These are phyloP conservation scores for Ceratocystis harringtonii DNA, from an alignment of 2,329 filamentous ascomycete genomes.

Conservation along the genomic window DNA sequence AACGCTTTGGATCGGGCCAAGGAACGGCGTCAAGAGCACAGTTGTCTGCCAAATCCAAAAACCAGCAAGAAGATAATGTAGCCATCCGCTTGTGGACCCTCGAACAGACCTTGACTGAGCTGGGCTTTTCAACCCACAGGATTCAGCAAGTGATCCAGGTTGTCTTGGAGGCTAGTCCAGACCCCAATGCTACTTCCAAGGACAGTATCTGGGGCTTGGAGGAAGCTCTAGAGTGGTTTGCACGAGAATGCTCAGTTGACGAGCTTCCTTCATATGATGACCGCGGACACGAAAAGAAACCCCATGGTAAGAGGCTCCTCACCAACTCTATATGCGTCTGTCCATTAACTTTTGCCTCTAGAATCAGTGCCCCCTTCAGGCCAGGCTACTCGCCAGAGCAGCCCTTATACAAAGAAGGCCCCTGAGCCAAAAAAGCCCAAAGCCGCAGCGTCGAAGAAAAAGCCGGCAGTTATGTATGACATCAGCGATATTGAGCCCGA, in stretches of 20 bases:
- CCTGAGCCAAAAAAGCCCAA: not conserved
- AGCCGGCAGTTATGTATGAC: slow-evolving; percentile 34
- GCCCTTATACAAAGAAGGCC: slow-evolving; percentile 13
- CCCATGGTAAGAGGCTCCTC: slow-evolving; percentile 22
- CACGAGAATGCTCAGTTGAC: slow-evolving; percentile 53
- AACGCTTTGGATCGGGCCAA: slow-evolving; percentile 30
- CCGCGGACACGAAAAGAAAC: slow-evolving; percentile 27
- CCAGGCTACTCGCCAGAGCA: slow-evolving; percentile 3
- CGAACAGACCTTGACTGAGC: slow-evolving; percentile 51
- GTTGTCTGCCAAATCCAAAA: slow-evolving; percentile 38
- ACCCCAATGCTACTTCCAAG: slow-evolving; percentile 36
- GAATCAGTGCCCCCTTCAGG: slow-evolving; percentile 2
- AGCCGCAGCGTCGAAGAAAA: slow-evolving; percentile 21
- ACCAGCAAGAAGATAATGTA: slow-evolving; percentile 53
- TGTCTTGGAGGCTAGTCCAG: slow-evolving; percentile 51
- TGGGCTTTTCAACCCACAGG: slow-evolving; percentile 51
- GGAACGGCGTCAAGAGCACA: slow-evolving; percentile 26
- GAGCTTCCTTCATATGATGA: slow-evolving; percentile 60
- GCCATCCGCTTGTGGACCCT: slow-evolving; percentile 73
- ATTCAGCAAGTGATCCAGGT: slow-evolving; percentile 50
- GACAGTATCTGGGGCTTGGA: slow-evolving; percentile 73
- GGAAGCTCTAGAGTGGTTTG: slow-evolving; percentile 79
- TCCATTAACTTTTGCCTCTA: not conserved
- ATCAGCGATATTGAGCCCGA: slow-evolving; percentile 57
- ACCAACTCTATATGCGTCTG: not conserved